Evolutionary conservation across 108 stramenopile genomes (phyloP), one percentile per base, ranked within the genome.

Genomic region (Epithemia pelagica): DNA sequence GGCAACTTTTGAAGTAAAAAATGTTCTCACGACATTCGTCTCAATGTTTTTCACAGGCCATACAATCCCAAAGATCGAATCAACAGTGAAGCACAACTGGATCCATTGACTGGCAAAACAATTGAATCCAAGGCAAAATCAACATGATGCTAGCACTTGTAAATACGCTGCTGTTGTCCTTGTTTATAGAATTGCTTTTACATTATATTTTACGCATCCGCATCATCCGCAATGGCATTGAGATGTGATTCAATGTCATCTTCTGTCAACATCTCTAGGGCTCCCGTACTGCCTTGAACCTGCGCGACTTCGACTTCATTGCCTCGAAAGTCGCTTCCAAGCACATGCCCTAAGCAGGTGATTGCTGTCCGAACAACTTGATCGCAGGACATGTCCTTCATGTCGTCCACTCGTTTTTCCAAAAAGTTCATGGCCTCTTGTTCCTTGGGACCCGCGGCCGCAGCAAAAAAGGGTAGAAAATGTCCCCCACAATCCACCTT

Each of bases 401-500:
- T 79, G 27, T 91, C 88, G 20, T 74, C 78, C 20, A 91, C 97
- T 68, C 91, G 80, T 80, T 97, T 98, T 81, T 99, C 99, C 69
- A 99, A 83, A 83, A 91, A 96, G 75, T 97, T 98, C 72, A 95
- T 91, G 28, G 99, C 97, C 82, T 99, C 99, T 80, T 96, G 95
- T 72, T 97, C 95, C 82, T 98, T 98, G 24, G 86, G 75, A 22
- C 99, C 99, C 0, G 88, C 77, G 0, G 97, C 96, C 0, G 95
- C 78, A 22, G 95, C 98, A 70, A 92, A 86, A 78, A 95, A 99
- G 0, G 97, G 97, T 58, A 97, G 72, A 68, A 82, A 98, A 71
- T 97, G 96, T 19, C 99, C 99, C n/a, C 97, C 99, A 28, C 96
- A 97, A 78, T 99, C 99, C 7, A 98, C 91, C 90, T 97, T 97